phyloP scores from a whole-genome alignment of 1,284 basidiomycete species.

The Pseudozyma tsukubaensis region DNA sequence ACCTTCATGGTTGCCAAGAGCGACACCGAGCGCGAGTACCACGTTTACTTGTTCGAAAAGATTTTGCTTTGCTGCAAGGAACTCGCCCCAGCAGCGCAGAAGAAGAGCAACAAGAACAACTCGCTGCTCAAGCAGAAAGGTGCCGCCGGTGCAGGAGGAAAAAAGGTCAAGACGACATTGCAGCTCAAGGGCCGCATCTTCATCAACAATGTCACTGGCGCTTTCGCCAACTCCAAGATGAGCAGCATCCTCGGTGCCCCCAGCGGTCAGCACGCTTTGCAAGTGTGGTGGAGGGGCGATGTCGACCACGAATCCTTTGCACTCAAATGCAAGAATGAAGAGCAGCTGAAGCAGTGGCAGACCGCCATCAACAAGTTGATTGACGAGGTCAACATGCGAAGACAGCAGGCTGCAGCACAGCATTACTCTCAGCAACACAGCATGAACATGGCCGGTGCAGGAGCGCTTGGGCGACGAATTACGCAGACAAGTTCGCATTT shows the following conservation, averaged over 20 bases:
- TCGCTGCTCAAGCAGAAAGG: conserved; percentile 57
- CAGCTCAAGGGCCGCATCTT: conserved; percentile 97
- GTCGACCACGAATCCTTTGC: conserved; percentile 91
- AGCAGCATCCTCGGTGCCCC: conserved; percentile 46
- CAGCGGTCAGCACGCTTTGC: conserved; percentile 72
- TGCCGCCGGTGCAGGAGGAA: conserved; percentile 24
- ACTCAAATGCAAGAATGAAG: conserved; percentile 89
- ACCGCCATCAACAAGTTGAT: conserved; percentile 87
- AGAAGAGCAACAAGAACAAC: conserved; percentile 68
- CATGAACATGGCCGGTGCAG: conserved; percentile 60
- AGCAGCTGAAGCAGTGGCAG: conserved; percentile 93
- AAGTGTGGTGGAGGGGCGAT: conserved; percentile 93
- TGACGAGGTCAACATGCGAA: conserved; percentile 70
- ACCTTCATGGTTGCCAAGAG: conserved; percentile 95
- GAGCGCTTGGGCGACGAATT: conserved; percentile 49
- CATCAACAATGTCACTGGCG: conserved; percentile 91
- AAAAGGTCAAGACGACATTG: conserved; percentile 75
- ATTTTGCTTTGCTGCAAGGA: conserved; percentile 99
- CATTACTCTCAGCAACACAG: conserved; percentile 46
- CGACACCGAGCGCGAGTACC: conserved; percentile 95
- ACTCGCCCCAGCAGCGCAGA: conserved; percentile 71
- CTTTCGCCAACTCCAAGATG: conserved; percentile 71
- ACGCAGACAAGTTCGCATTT: conserved; percentile 53
- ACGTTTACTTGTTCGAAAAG: conserved; percentile 98
- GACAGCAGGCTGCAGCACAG: conserved; percentile 48